These are phyloP conservation scores for Pleurotus cornucopiae DNA, from an alignment of 768 basidiomycete species.

Conservation along the genomic window DNA sequence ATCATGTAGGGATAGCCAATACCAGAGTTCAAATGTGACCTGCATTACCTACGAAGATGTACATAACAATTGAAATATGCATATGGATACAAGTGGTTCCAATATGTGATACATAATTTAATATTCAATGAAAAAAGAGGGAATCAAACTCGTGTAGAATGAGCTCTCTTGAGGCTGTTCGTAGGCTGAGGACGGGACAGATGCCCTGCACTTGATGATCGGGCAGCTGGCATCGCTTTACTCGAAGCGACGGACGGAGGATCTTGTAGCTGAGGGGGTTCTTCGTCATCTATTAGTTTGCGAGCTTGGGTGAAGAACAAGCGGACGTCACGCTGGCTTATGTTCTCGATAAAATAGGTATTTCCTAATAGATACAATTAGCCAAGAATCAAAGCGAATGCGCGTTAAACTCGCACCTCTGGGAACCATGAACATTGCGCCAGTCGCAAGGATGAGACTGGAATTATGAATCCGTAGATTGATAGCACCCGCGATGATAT, in stretches of 20 bases:
- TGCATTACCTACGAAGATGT: too few species aligned
- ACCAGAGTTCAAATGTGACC: too few species aligned
- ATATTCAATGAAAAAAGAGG: not conserved
- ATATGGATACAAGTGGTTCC: too few species aligned
- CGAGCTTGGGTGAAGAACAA: conserved; percentile 93
- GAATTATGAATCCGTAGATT: conserved; percentile 81
- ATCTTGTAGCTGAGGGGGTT: conserved; percentile 3
- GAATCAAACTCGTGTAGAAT: not conserved
- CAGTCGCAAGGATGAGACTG: conserved; percentile 71
- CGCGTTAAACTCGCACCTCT: conserved; percentile 51
- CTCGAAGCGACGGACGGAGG: not conserved
- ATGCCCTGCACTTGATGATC: not conserved
- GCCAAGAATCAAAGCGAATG: not conserved
- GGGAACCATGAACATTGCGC: conserved; percentile 88
- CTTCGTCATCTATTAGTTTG: conserved; percentile 20
- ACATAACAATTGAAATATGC: too few species aligned
- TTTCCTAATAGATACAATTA: conserved; percentile 54
- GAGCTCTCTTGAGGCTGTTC: conserved; percentile 1
- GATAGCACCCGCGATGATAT: conserved; percentile 85
- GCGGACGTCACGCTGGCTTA: conserved; percentile 71
- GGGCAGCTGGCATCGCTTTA: not conserved
- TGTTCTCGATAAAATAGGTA: conserved; percentile 86
- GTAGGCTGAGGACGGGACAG: not conserved
- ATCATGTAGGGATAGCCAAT: too few species aligned
- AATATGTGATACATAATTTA: too few species aligned